Conservation (phyloP, 2,329 filamentous ascomycete genomes). For the Trichoderma atrobrunneum region DNA sequence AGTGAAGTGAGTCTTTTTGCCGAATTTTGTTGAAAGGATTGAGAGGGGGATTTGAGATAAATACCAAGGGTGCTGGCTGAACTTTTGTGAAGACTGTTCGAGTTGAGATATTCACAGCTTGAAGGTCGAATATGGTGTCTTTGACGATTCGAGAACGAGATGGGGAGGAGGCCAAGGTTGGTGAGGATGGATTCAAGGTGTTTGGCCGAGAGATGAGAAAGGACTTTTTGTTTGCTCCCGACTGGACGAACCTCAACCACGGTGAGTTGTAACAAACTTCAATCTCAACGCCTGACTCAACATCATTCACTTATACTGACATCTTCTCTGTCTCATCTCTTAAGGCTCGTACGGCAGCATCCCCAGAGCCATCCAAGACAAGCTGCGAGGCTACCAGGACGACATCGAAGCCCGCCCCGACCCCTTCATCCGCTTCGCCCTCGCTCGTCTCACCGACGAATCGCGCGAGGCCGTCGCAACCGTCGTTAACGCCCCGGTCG, state of each 20-base stretch:
- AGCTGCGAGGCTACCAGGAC: constrained; percentile 64
- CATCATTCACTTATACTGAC: background rate
- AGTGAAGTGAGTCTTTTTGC: background rate
- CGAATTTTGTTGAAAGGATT: background rate
- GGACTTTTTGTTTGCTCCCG: constrained; percentile 14
- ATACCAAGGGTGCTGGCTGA: background rate
- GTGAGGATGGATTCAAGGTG: background rate
- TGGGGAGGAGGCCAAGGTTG: background rate
- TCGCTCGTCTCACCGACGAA: constrained; percentile 56
- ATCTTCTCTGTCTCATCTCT: background rate
- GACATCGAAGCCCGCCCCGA: constrained; percentile 68
- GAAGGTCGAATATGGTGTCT: background rate
- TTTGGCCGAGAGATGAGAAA: constrained; percentile 10
- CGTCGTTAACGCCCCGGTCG: constrained; percentile 62
- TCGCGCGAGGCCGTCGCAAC: constrained; percentile 56
- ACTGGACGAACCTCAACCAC: constrained; percentile 11
- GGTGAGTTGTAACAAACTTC: background rate
- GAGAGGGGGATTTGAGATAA: background rate
- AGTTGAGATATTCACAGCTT: background rate
- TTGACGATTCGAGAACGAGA: background rate
- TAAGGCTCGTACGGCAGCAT: constrained; percentile 77
- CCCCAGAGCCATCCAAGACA: constrained; percentile 59
- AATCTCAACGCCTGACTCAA: background rate
- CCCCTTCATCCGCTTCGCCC: constrained; percentile 47
- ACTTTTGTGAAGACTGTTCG: background rate